Conservation (phyloP, 2,329 filamentous ascomycete genomes). For the Fusarium piperis region DNA sequence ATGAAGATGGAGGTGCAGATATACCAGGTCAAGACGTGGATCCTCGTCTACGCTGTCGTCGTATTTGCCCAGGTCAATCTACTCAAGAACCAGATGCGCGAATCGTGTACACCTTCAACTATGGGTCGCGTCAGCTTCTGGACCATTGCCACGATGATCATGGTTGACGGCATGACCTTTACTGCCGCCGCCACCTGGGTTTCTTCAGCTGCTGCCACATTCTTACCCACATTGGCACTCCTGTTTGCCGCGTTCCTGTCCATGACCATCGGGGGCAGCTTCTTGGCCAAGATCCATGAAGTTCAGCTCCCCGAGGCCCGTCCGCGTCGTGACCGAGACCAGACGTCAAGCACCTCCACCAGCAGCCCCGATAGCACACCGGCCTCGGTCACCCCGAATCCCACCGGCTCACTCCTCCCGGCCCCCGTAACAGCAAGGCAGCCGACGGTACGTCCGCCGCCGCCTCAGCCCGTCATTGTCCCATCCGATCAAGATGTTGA, state of each 20-base stretch:
- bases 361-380: conserved; percentile 22
- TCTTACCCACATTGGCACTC: conserved; percentile 66
- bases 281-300: conserved; percentile 68
- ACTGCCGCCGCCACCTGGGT: conserved; percentile 65
- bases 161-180: conserved; percentile 70
- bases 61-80: conserved; percentile 70
- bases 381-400: conserved; percentile 40
- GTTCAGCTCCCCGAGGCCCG: conserved; percentile 66
- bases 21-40: conserved; percentile 66
- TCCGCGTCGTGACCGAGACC: conserved; percentile 54
- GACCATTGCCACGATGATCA: conserved; percentile 68
- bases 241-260: conserved; percentile 63
- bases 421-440: conserved; percentile 52
- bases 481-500: conserved; percentile 72
- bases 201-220: conserved; percentile 63
- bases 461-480: conserved; percentile 62
- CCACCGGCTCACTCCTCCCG: conserved; percentile 48
- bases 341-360: conserved; percentile 25
- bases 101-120: conserved; percentile 74
- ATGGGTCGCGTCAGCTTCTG: conserved; percentile 73
- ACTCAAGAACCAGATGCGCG: conserved; percentile 71
- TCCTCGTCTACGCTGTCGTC: conserved; percentile 65
- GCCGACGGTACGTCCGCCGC: conserved; percentile 21
- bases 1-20: conserved; percentile 70
- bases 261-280: conserved; percentile 66